These are phyloP conservation scores for Fraxinus cuspidata DNA, from an alignment of 257 asterid genomes.

Conservation along the genomic window DNA sequence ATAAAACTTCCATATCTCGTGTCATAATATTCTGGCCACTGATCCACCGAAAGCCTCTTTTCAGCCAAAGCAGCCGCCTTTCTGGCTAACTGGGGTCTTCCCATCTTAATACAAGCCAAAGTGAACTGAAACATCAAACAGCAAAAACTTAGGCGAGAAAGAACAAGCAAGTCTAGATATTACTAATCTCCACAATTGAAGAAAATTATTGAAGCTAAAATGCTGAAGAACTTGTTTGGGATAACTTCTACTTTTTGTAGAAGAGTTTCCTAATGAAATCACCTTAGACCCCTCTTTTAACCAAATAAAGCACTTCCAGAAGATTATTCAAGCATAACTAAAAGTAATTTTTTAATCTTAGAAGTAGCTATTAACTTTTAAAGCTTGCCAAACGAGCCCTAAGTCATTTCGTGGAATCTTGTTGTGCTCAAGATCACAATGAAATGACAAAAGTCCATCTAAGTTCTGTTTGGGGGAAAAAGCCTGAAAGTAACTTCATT, in stretches of 20 bases:
- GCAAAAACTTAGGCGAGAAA: not conserved
- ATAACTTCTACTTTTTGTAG: too few species aligned
- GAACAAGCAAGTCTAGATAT: not conserved
- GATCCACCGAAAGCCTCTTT: slow-evolving; percentile 39
- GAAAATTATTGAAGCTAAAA: too few species aligned
- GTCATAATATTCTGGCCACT: slow-evolving; percentile 52
- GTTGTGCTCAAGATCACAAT: not conserved
- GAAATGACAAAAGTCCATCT: not conserved
- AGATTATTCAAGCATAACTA: too few species aligned
- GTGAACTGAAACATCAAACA: slow-evolving; percentile 36
- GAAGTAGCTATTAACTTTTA: too few species aligned
- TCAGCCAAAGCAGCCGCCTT: slow-evolving; percentile 40
- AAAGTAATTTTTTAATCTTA: too few species aligned
- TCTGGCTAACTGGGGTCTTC: slow-evolving; percentile 38
- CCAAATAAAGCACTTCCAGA: too few species aligned
- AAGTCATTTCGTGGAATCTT: not conserved
- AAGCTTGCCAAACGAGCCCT: not conserved
- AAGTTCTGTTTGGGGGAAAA: not conserved
- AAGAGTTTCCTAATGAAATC: too few species aligned
- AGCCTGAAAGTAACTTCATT: not conserved
- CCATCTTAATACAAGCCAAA: slow-evolving; percentile 50
- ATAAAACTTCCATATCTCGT: slow-evolving; percentile 40
- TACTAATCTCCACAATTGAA: not conserved
- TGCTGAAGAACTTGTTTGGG: too few species aligned
- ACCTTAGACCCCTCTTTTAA: too few species aligned